These are phyloP conservation scores for Paraphoma sp. DNA, from an alignment of 2,329 filamentous ascomycete species.

Conservation along the genomic window DNA sequence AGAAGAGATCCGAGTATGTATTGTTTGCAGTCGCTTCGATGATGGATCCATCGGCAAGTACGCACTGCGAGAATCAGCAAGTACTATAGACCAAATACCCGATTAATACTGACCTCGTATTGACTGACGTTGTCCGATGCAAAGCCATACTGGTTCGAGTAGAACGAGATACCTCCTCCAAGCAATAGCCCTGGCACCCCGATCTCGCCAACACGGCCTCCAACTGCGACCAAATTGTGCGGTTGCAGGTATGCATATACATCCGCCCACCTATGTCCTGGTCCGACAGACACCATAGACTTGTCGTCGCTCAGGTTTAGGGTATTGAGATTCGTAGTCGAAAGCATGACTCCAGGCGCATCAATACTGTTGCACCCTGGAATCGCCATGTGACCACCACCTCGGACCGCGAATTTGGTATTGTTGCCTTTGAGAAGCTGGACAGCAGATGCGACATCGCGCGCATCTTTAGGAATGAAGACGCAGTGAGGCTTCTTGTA, in stretches of 20 bases:
- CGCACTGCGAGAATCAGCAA: neutral
- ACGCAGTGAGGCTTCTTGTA: neutral
- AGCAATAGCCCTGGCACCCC: constrained; percentile 31
- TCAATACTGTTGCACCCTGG: neutral
- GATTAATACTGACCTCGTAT: constrained; percentile 23
- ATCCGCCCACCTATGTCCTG: neutral
- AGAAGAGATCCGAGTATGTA: constrained; percentile 32
- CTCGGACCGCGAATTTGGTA: constrained; percentile 3
- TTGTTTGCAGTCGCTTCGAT: constrained; percentile 15
- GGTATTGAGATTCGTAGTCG: neutral
- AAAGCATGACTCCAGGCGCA: neutral
- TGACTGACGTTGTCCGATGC: constrained; percentile 31
- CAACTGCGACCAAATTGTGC: constrained; percentile 8
- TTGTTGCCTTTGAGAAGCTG: neutral
- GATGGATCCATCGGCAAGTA: constrained; percentile 21
- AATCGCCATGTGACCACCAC: constrained; percentile 16
- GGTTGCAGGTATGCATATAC: neutral
- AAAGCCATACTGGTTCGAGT: constrained; percentile 16
- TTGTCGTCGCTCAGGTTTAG: neutral
- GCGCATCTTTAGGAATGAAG: neutral
- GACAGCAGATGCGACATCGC: neutral
- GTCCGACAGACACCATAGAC: neutral
- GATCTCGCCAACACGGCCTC: constrained; percentile 12
- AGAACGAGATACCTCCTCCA: constrained; percentile 27
- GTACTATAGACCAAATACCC: neutral